Conservation (phyloP, 768 basidiomycete species). For the Holtermannia corniformis region DNA sequence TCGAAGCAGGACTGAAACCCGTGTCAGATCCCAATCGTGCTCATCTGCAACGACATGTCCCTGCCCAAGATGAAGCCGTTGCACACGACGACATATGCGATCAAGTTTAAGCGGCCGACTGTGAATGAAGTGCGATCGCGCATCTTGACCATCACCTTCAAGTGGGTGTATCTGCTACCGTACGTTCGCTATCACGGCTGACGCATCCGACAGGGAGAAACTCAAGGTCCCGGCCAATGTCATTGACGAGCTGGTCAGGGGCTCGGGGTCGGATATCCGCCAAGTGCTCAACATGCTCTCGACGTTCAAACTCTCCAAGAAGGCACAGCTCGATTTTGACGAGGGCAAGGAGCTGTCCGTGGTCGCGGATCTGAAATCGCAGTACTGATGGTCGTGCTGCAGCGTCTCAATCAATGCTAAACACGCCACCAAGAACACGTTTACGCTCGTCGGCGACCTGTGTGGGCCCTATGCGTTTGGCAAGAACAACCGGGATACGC, state of each 20-base stretch:
- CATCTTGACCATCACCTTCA: conserved; percentile 77
- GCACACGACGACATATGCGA: conserved; percentile 56
- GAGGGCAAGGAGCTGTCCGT: conserved; percentile 82
- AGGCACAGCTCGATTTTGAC: conserved; percentile 70
- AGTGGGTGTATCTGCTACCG: conserved; percentile 48
- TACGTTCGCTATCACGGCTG: neutral
- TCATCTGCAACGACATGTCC: conserved; percentile 84
- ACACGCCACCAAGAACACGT: conserved; percentile 79
- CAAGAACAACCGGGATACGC: conserved; percentile 62
- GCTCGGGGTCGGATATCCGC: conserved; percentile 90
- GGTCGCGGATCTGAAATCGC: neutral
- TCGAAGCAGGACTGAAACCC: neutral
- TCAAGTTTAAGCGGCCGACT: conserved; percentile 82
- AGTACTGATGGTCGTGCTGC: neutral
- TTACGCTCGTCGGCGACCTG: conserved; percentile 79
- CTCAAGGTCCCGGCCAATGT: conserved; percentile 86
- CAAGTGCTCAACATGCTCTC: conserved; percentile 94
- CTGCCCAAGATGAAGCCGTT: conserved; percentile 90
- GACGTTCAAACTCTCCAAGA: conserved; percentile 76
- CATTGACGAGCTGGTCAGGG: conserved; percentile 77
- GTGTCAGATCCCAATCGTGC: conserved; percentile 81
- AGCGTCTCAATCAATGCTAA: conserved; percentile 88
- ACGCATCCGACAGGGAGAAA: conserved; percentile 57
- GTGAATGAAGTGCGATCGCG: conserved; percentile 65
- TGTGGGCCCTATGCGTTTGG: conserved; percentile 88